These are phyloP conservation scores for Pisolithus sp. DNA, from an alignment of 768 basidiomycete genomes.

Conservation along the genomic window DNA sequence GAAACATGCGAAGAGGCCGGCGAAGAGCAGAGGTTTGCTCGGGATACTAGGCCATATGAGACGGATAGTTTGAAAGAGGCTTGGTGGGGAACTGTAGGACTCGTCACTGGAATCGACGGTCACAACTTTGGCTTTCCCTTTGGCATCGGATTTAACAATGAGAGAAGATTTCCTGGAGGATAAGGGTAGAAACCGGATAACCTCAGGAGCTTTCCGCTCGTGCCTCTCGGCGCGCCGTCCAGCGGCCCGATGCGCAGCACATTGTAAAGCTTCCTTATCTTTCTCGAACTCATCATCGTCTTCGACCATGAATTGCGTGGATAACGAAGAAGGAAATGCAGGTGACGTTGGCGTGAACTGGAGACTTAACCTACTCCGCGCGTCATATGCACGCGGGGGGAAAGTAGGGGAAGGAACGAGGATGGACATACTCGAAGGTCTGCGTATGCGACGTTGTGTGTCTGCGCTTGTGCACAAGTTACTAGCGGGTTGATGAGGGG, in stretches of 20 bases:
- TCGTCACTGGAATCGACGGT: no score
- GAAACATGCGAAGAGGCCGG: slow-evolving; percentile 67
- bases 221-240: slow-evolving; percentile 28
- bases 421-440: slow-evolving; percentile 33
- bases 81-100: slow-evolving; percentile 4
- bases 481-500: not conserved
- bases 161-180: slow-evolving; percentile 2
- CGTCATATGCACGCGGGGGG: slow-evolving; percentile 25
- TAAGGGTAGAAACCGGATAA: slow-evolving; percentile 5
- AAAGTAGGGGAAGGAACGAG: slow-evolving; percentile 25
- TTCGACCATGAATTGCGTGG: slow-evolving; percentile 20
- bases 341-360: slow-evolving; percentile 60
- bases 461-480: slow-evolving; percentile 14
- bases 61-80: slow-evolving; percentile 38
- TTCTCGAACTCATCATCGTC: slow-evolving; percentile 37
- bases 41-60: slow-evolving; percentile 68
- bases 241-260: slow-evolving; percentile 34
- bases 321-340: slow-evolving; percentile 18
- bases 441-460: slow-evolving; percentile 6
- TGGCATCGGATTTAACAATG: no score
- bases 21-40: slow-evolving; percentile 56
- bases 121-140: no score
- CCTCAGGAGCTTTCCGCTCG: slow-evolving; percentile 8
- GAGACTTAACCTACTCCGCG: slow-evolving; percentile 39
- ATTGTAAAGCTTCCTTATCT: slow-evolving; percentile 39